Percentiles rank a stretch among this genome's conserved stretches.
phyloP scores from a whole-genome alignment of 495 filamentous ascomycete genomes.

The Aspergillus panamensis region DNA sequence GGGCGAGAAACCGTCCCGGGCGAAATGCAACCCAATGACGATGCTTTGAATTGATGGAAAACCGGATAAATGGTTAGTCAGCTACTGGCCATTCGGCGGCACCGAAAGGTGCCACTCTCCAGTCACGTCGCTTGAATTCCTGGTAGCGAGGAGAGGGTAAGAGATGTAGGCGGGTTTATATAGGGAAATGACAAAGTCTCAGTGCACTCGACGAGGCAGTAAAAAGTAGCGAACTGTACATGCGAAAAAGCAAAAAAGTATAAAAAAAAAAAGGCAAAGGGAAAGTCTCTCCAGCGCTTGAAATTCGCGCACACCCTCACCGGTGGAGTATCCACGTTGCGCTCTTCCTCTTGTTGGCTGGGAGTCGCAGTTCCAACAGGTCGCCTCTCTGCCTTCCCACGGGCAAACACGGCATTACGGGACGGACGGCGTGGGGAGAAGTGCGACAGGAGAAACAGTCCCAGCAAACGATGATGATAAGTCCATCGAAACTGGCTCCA shows the following conservation, averaged over 20 bases:
- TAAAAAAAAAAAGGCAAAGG: background rate
- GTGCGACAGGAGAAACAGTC: background rate
- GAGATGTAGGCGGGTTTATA: no score
- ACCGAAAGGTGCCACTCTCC: background rate
- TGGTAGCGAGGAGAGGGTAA: background rate
- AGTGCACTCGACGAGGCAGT: no score
- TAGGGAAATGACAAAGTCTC: no score
- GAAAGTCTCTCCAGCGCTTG: background rate
- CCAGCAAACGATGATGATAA: constrained; percentile 4
- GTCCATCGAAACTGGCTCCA: background rate
- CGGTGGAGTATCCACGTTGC: constrained; percentile 15
- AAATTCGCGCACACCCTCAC: constrained; percentile 13
- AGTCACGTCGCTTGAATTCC: background rate
- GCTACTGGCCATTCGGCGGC: background rate
- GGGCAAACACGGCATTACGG: no score
- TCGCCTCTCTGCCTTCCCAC: background rate
- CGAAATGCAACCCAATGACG: constrained; percentile 15
- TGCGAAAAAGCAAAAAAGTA: background rate
- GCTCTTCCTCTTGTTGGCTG: constrained; percentile 1
- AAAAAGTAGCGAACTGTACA: background rate
- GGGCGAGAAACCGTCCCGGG: constrained; percentile 1
- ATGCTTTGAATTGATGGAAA: constrained; percentile 7
- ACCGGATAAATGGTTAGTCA: background rate
- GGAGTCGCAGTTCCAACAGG: constrained; percentile 7
- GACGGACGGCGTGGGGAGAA: no score